These are phyloP conservation scores for Scleromitrula shiraiana DNA, from an alignment of 2,329 filamentous ascomycete genomes.

Conservation along the genomic window DNA sequence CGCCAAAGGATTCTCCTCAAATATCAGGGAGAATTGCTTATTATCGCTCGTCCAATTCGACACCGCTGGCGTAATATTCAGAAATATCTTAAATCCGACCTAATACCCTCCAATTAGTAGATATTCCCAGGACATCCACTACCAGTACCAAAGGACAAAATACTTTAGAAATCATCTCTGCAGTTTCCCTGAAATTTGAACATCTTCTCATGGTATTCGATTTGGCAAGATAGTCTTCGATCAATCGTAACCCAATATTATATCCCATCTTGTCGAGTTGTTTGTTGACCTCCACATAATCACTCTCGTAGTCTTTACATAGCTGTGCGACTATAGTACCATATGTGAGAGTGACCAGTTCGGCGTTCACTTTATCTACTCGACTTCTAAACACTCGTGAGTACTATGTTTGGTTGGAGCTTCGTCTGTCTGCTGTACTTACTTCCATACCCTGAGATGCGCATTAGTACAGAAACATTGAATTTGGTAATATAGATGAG, in stretches of 20 bases:
- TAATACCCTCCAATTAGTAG: constrained; percentile 32
- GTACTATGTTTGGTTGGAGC: too few species aligned
- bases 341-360: constrained; percentile 94
- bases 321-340: constrained; percentile 95
- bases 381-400: constrained; percentile 56
- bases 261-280: constrained; percentile 99
- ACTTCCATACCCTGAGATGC: constrained; percentile 31
- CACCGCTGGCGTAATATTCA: constrained; percentile 89
- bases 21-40: constrained; percentile 92
- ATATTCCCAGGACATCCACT: neutral
- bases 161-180: constrained; percentile 93
- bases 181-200: constrained; percentile 88
- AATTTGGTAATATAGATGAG: neutral
- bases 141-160: neutral
- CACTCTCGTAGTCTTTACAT: constrained; percentile 90
- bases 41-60: constrained; percentile 95
- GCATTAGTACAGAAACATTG: constrained; percentile 19
- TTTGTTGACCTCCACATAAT: constrained; percentile 94
- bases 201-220: constrained; percentile 84
- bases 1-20: constrained; percentile 93
- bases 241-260: constrained; percentile 91
- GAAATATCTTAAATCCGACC: constrained; percentile 98
- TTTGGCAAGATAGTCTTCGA: constrained; percentile 96
- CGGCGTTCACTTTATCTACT: constrained; percentile 96
- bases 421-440: constrained; percentile 16